phyloP scores from a whole-genome alignment of 805 yeast genomes.

The Komagataella kurtzmanii region DNA sequence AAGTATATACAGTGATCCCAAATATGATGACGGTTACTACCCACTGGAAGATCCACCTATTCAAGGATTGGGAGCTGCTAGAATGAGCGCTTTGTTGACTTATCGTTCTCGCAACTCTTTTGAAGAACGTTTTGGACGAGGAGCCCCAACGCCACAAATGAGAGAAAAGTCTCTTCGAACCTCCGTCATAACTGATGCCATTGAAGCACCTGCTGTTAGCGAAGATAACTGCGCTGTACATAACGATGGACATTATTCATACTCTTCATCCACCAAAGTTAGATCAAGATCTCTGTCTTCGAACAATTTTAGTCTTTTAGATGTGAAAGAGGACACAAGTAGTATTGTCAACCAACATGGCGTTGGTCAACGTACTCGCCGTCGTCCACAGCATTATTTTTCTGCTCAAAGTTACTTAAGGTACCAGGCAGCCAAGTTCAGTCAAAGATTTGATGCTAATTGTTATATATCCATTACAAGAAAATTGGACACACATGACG shows the following conservation, averaged over 20 bases:
- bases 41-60: conserved; percentile 66
- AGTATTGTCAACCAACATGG: not conserved
- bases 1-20: conserved; percentile 89
- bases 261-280: not conserved
- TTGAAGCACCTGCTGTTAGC: conserved; percentile 14
- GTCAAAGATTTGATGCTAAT: conserved; percentile 86
- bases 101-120: conserved; percentile 88
- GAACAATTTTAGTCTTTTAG: not conserved
- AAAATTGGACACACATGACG: conserved; percentile 90
- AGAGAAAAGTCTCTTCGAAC: conserved; percentile 1
- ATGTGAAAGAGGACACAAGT: not conserved
- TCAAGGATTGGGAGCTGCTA: conserved; percentile 86
- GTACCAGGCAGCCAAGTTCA: conserved; percentile 88
- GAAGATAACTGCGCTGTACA: conserved; percentile 79
- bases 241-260: conserved; percentile 57
- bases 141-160: conserved; percentile 30
- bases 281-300: not conserved
- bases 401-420: conserved; percentile 93
- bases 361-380: conserved; percentile 16
- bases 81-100: conserved; percentile 92
- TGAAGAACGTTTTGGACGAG: conserved; percentile 86
- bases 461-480: conserved; percentile 91
- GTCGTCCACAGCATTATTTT: conserved; percentile 49
- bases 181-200: not conserved
- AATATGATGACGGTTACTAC: conserved; percentile 84